Evolutionary conservation across 2,329 filamentous ascomycete genomes (phyloP), one percentile per base, ranked within the genome.

Genomic region (Beauveria scarabaeidicola): DNA sequence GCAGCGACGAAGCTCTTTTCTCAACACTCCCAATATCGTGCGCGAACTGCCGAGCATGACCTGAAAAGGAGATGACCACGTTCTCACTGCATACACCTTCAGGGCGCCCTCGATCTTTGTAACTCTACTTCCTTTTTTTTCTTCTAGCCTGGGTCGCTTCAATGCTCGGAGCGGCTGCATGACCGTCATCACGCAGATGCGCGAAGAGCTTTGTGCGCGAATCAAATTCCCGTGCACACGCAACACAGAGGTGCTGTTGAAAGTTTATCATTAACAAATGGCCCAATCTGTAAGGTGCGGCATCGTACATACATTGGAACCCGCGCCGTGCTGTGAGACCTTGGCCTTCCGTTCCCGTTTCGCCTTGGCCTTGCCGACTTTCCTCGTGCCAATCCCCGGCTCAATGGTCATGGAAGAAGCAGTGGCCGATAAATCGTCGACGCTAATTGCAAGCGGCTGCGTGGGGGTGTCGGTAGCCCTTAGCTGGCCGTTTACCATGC

Each of bases 201-300:
- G 81, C 77, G 69, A 93, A 93, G 19, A 95, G 73, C 64, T 84
- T 85, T 6, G 83, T 88, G 65, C 85, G 87, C 1, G 87, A 90
- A 0, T 82, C 64, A 59, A 82, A 84, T 1, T 61, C 63, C 60
- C 74, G 72, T 3, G 72, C 68, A 64, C 81, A 84, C 17, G 75
- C 70, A 27, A 71, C 67, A 64, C 80, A 82, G 59, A 64, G 72
- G 58, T 79, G 71, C 72, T 77, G 54, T 54, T 38, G 17, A 21
- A 32, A 10, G 11, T 3, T 25, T 8, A 21, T 47, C 15, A 51
- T 52, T 46, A 60, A 40, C 15, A 44, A 23, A 53, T 46, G n/a
- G 13, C 10, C 32, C 19, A 10, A 15, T 41, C 4, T 41, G 38
- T 8, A 44, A 52, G 8, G 17, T 8, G 27, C 3, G 15, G 5